A percentile compares a stretch with the other conserved stretches of the same genome.
phyloP scores from a whole-genome alignment of 768 basidiomycete genomes.

The Suillus subalutaceus region DNA sequence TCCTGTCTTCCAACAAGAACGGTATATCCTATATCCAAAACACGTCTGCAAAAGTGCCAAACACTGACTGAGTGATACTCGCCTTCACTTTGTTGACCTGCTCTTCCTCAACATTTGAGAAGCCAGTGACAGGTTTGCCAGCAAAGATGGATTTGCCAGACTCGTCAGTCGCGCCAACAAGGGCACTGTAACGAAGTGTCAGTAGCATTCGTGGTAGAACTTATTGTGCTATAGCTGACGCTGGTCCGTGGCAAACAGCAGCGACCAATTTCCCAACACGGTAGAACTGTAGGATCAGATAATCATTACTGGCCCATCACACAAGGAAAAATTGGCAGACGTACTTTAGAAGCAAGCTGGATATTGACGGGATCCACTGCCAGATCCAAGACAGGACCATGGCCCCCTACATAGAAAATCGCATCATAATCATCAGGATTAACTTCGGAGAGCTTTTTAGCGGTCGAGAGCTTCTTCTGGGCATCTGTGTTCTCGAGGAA shows the following conservation, averaged over 20 bases:
- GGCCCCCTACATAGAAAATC: constrained; percentile 80
- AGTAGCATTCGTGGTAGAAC: neutral
- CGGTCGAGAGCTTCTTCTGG: constrained; percentile 52
- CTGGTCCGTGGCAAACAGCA: constrained; percentile 84
- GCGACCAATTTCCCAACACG: constrained; percentile 63
- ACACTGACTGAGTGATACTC: constrained; percentile 15
- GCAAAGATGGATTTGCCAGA: constrained; percentile 67
- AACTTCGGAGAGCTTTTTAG: constrained; percentile 65
- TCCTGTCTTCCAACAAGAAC: constrained; percentile 71
- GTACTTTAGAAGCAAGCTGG: constrained; percentile 58
- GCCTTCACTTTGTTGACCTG: constrained; percentile 47
- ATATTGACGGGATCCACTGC: constrained; percentile 57
- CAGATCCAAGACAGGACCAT: constrained; percentile 78
- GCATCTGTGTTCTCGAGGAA: constrained; percentile 64
- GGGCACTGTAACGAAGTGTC: constrained; percentile 42
- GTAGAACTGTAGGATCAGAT: constrained; percentile 53
- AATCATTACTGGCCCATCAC: neutral
- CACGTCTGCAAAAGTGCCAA: neutral
- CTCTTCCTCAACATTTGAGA: constrained; percentile 74
- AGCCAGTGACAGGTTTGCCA: constrained; percentile 61
- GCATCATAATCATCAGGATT: constrained; percentile 65
- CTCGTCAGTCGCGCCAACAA: constrained; percentile 56
- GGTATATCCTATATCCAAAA: constrained; percentile 50
- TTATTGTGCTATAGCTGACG: constrained; percentile 41
- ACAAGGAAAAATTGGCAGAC: constrained; percentile 17